Conservation (phyloP, 768 basidiomycete genomes). For the Heimioporus sp. region DNA sequence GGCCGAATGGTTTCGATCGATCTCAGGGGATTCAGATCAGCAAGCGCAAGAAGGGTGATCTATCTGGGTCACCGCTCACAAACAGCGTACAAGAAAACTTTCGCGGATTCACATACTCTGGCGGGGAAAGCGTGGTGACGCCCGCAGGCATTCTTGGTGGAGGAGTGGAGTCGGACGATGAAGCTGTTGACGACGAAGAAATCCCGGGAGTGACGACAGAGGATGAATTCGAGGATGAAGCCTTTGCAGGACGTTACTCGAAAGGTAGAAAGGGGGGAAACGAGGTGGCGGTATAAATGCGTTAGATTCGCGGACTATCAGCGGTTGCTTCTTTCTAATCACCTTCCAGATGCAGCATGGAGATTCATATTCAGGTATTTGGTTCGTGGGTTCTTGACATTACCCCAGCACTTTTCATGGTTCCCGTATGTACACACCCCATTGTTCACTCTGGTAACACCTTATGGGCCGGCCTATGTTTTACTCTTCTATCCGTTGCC, state of each 20-base stretch:
- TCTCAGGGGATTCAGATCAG: constrained; percentile 50
- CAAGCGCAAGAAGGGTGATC: constrained; percentile 43
- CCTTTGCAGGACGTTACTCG: constrained; percentile 71
- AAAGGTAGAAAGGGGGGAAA: constrained; percentile 46
- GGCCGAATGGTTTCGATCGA: constrained; percentile 14
- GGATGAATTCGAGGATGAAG: constrained; percentile 73
- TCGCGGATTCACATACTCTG: constrained; percentile 87
- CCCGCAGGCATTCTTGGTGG: constrained; percentile 40
- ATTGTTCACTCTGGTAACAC: constrained; percentile 7
- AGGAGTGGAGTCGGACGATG: constrained; percentile 32
- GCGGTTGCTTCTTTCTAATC: constrained; percentile 8
- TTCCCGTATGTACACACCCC: constrained; percentile 1
- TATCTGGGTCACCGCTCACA: constrained; percentile 70
- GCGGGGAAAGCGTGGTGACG: constrained; percentile 62
- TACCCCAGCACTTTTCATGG: constrained; percentile 1
- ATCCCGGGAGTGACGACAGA: constrained; percentile 54
- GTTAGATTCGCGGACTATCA: constrained; percentile 8
- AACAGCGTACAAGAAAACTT: constrained; percentile 96
- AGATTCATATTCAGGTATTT: constrained; percentile 15
- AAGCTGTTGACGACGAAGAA: constrained; percentile 52
- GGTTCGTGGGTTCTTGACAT: constrained; percentile 5
- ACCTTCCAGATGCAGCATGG: constrained; percentile 8
- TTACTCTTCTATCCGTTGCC: constrained; percentile 2
- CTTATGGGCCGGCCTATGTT: constrained; percentile 5
- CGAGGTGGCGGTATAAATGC: constrained; percentile 30